Evolutionary conservation across 352 stramenopile species (phyloP), one percentile per base, ranked within the genome.

Genomic region (Aphanomyces astaci): DNA sequence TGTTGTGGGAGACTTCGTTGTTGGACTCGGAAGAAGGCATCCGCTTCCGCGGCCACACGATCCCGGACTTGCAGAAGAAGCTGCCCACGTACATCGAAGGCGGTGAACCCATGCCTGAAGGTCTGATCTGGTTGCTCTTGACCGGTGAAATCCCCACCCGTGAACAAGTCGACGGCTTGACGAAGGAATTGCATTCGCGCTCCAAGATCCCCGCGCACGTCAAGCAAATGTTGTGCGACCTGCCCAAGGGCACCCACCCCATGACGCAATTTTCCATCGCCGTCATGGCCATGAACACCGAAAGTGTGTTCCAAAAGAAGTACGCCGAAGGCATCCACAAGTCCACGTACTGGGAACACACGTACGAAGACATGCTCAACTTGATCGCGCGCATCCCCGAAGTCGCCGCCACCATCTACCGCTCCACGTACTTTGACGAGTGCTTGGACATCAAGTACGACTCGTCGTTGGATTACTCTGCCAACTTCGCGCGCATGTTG

Each of bases 401-500:
- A 81, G 96, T 99, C 60, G 96, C 97, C 3, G 94, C 97, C 17
- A 89, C 98, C 60, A 99, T 99, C 78, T 99, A 99, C 82, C 91
- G 96, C 71, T 98, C 98, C 82, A 98, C 96, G 51, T 99, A 98
- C 87, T 97, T 98, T 77, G 95, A 98, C 75, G 96, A 98, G 66
- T 77, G 90, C 36, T 79, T 95, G 15, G 94, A 87, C 73, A 89
- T 94, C 69, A 75, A 78, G 25, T 96, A 96, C 81, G 96, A 99
- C 81, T 86, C 77, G 55, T 97, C 85, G 72, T 84, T 99, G 27
- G 97, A 99, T 82, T 99, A 99, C 86, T 97, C 92, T 66, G 97
- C 90, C 70, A 99, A 99, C 86, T 99, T 99, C 77, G 97, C 88
- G 78, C 94, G 94, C 72, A 99, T 99, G 96, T 86, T 99, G 69